phyloP scores from a whole-genome alignment of 306 rosid genomes.

The Prunus fruticosa region DNA sequence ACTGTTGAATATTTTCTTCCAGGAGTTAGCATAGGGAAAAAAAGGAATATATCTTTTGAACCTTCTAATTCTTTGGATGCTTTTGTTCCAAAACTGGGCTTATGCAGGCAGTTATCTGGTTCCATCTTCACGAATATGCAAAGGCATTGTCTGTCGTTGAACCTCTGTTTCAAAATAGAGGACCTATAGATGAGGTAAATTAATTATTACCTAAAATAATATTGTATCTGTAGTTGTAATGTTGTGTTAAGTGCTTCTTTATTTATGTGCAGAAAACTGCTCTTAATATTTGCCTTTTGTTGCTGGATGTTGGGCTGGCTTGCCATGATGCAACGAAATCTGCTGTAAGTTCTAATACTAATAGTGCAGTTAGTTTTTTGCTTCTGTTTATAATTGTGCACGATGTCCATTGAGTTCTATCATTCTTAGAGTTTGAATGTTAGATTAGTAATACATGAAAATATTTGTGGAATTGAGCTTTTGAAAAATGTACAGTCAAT shows the following conservation, averaged over 20 bases:
- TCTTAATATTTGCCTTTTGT: slow-evolving; percentile 79
- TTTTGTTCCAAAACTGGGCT: slow-evolving; percentile 5
- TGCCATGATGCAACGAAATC: slow-evolving; percentile 88
- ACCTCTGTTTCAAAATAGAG: slow-evolving; percentile 92
- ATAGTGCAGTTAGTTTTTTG: slow-evolving; percentile 16
- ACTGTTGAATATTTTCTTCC: background rate
- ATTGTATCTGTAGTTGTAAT: slow-evolving; percentile 16
- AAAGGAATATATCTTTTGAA: background rate
- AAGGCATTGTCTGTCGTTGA: slow-evolving; percentile 78
- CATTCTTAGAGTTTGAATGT: background rate
- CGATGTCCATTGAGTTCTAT: slow-evolving; percentile 1
- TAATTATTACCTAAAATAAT: slow-evolving; percentile 18
- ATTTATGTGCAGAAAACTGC: slow-evolving; percentile 74
- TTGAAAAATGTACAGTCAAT: background rate
- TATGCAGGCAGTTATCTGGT: slow-evolving; percentile 86
- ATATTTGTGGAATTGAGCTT: background rate
- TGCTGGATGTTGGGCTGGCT: slow-evolving; percentile 94
- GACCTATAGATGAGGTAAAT: slow-evolving; percentile 85
- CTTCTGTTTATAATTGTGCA: slow-evolving; percentile 5
- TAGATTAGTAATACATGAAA: background rate
- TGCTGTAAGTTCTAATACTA: slow-evolving; percentile 71
- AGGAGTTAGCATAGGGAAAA: background rate
- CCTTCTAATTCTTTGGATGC: slow-evolving; percentile 5
- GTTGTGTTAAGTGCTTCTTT: slow-evolving; percentile 26
- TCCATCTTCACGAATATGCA: slow-evolving; percentile 80